Percentiles rank a stretch among this genome's conserved stretches.
phyloP scores from a whole-genome alignment of 805 yeast genomes.

The Teunomyces cretensis region DNA sequence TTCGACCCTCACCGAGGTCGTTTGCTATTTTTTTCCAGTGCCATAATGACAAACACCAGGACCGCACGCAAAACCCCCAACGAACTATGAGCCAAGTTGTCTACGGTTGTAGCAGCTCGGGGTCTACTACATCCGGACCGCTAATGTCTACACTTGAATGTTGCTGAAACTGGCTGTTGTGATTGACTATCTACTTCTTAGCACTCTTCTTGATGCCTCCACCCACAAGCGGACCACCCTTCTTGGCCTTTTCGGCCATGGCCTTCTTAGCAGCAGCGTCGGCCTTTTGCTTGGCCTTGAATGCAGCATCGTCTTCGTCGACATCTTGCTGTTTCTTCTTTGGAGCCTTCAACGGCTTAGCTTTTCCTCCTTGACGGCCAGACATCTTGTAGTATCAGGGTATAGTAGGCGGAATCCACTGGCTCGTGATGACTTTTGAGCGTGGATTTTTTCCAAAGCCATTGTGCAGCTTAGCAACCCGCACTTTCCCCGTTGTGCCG shows the following conservation, averaged over 20 bases:
- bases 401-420: no score
- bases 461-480: not conserved
- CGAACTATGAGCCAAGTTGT: no score
- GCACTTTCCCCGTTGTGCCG: not conserved
- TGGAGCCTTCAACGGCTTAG: constrained; percentile 85
- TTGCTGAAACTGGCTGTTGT: no score
- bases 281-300: constrained; percentile 91
- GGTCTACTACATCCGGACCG: no score
- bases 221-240: constrained; percentile 88
- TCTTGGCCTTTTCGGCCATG: constrained; percentile 79
- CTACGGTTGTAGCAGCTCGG: no score
- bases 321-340: constrained; percentile 75
- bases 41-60: not conserved
- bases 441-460: no score
- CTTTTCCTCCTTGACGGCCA: constrained; percentile 96
- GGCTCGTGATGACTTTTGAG: no score
- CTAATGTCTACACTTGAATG: no score
- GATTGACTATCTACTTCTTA: constrained; percentile 10
- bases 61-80: not conserved
- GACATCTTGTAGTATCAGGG: constrained; percentile 53
- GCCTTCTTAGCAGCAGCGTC: constrained; percentile 93
- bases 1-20: constrained; percentile 20
- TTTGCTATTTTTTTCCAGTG: not conserved
- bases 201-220: constrained; percentile 95
- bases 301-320: constrained; percentile 88